Conservation (phyloP, 2,329 filamentous ascomycete genomes). For the Diatrype stigma region DNA sequence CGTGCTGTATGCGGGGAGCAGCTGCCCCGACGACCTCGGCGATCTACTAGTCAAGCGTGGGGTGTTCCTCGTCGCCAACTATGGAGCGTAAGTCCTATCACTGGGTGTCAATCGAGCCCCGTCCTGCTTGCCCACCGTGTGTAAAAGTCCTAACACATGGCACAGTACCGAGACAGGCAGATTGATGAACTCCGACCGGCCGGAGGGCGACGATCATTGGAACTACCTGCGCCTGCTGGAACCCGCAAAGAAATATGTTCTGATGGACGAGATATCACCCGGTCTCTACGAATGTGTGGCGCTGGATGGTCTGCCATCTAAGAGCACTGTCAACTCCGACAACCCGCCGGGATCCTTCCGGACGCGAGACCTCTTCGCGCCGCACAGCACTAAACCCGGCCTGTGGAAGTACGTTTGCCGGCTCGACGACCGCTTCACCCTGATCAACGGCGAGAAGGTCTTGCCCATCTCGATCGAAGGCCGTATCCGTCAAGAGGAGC, state of each 20-base stretch:
- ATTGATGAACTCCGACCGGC: slow-evolving; percentile 51
- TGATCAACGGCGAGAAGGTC: slow-evolving; percentile 46
- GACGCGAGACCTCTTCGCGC: slow-evolving; percentile 40
- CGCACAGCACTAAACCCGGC: slow-evolving; percentile 36
- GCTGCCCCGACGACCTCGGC: slow-evolving; percentile 50
- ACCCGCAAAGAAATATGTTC: slow-evolving; percentile 36
- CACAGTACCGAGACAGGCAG: slow-evolving; percentile 51
- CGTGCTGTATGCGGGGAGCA: slow-evolving; percentile 48
- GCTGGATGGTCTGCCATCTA: slow-evolving; percentile 27
- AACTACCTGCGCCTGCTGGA: slow-evolving; percentile 46
- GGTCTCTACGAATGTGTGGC: slow-evolving; percentile 28
- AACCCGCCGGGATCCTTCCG: slow-evolving; percentile 41
- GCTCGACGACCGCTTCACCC: slow-evolving; percentile 40
- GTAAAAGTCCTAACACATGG: slow-evolving; percentile 1
- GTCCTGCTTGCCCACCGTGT: background rate
- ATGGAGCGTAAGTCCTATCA: slow-evolving; percentile 37
- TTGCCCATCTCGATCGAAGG: slow-evolving; percentile 46
- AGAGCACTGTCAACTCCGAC: slow-evolving; percentile 33
- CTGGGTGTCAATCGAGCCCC: background rate
- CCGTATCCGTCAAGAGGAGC: slow-evolving; percentile 45
- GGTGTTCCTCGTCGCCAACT: slow-evolving; percentile 46
- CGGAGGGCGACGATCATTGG: slow-evolving; percentile 48
- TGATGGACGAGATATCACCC: slow-evolving; percentile 27
- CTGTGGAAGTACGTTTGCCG: slow-evolving; percentile 43
- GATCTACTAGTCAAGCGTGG: slow-evolving; percentile 42